phyloP scores from a whole-genome alignment of 345 rosid genomes.

The Salix dunnii region DNA sequence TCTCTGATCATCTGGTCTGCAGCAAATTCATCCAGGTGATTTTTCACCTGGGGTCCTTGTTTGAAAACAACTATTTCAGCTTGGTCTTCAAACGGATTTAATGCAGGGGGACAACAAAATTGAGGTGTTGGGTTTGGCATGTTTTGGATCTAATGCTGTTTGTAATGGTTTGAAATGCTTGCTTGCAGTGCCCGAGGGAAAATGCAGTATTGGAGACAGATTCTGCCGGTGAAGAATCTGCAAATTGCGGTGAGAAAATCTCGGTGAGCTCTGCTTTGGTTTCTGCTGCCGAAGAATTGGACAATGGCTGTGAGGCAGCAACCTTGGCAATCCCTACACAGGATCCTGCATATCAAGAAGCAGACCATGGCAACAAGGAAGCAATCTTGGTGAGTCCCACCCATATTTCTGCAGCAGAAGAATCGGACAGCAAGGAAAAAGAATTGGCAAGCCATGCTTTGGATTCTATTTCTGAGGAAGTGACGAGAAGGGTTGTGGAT shows the following conservation, averaged over 20 bases:
- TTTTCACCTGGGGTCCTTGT: background rate
- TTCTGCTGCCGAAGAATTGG: slow-evolving; percentile 15
- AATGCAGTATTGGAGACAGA: slow-evolving; percentile 3
- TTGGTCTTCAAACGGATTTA: background rate
- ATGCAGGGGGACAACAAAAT: background rate
- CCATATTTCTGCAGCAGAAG: background rate
- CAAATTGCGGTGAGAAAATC: slow-evolving; percentile 10
- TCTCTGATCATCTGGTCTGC: background rate
- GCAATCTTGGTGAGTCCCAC: background rate
- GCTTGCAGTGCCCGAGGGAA: slow-evolving; percentile 29
- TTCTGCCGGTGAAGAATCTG: slow-evolving; percentile 15
- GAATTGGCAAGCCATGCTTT: background rate
- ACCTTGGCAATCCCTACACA: background rate
- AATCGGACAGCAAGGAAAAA: slow-evolving; percentile 11
- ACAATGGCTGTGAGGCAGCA: background rate
- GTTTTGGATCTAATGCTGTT: background rate
- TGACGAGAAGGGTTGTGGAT: background rate
- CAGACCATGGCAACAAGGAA: background rate
- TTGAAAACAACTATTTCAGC: background rate
- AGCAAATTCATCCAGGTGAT: background rate
- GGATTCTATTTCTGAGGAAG: slow-evolving; percentile 3
- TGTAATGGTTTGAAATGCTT: slow-evolving; percentile 14
- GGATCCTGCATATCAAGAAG: slow-evolving; percentile 1
- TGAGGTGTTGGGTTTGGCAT: background rate
- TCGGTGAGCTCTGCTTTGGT: slow-evolving; percentile 10